Evolutionary conservation across 2,329 filamentous ascomycete species (phyloP).

Genomic region (Neurospora crassa): DNA sequence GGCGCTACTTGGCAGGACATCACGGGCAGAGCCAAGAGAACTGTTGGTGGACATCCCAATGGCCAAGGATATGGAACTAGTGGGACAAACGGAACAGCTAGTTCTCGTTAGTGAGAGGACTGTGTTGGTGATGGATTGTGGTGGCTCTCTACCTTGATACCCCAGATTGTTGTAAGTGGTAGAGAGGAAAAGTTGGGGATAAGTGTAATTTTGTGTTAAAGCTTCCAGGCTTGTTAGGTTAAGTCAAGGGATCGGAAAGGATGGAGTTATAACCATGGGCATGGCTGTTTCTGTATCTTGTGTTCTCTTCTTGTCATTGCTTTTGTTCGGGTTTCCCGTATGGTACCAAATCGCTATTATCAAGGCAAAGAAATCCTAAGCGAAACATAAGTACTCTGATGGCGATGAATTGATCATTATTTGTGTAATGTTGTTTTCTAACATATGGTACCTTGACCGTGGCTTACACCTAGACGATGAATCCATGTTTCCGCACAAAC

Average conservation of each 20-base stretch:
- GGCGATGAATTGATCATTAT: not conserved
- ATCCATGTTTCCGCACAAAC: no score
- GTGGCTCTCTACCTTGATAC: not conserved
- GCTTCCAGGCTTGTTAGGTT: not conserved
- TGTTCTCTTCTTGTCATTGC: not conserved
- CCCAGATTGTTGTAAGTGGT: not conserved
- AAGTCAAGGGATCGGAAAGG: not conserved
- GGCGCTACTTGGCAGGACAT: conserved; percentile 86
- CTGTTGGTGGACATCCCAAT: not conserved
- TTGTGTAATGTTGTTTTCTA: not conserved
- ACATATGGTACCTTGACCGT: not conserved
- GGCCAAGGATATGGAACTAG: conserved; percentile 6
- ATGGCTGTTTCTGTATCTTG: not conserved
- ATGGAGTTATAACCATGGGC: not conserved
- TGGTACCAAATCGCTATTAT: not conserved
- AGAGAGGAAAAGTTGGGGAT: not conserved
- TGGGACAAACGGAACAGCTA: conserved; percentile 10
- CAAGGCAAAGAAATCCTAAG: not conserved
- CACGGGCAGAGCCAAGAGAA: conserved; percentile 41
- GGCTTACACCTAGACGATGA: not conserved
- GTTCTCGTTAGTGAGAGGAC: not conserved
- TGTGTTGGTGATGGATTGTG: not conserved
- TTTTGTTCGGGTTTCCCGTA: not conserved
- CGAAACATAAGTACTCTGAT: not conserved
- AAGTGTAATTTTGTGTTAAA: not conserved